phyloP scores from a whole-genome alignment of 1,284 basidiomycete genomes.

The Tilletia indica region DNA sequence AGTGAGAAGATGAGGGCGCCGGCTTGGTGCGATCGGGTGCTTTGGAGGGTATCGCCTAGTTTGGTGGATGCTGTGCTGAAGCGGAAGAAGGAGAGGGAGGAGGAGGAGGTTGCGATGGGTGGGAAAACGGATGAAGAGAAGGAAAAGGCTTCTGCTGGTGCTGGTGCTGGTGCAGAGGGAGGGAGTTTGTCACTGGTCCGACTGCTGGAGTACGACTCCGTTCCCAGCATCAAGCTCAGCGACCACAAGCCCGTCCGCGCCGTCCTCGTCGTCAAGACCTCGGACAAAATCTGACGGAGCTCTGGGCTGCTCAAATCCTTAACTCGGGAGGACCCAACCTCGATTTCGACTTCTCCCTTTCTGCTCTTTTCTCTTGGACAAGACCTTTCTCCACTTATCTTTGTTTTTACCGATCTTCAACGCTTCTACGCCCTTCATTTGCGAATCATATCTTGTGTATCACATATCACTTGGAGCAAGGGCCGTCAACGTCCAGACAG shows the following conservation, averaged over 20 bases:
- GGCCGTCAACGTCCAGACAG: no score
- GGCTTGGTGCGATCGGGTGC: conserved; percentile 30
- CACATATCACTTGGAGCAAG: no score
- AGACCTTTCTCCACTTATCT: no score
- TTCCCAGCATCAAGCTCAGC: conserved; percentile 30
- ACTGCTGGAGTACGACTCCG: conserved; percentile 28
- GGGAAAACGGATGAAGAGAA: background rate
- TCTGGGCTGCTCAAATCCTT: no score
- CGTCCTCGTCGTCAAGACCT: conserved; percentile 24
- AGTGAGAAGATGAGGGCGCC: conserved; percentile 29
- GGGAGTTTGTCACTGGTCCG: conserved; percentile 20
- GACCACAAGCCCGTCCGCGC: conserved; percentile 37
- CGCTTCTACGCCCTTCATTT: no score
- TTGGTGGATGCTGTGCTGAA: background rate
- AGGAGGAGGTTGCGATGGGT: background rate
- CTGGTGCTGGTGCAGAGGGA: conserved; percentile 4
- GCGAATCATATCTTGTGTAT: no score
- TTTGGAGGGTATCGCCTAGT: conserved; percentile 18
- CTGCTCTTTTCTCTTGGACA: no score
- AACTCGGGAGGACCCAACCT: no score
- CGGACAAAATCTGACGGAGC: background rate
- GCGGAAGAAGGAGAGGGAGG: background rate
- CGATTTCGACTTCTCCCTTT: no score
- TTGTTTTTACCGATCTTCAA: no score
- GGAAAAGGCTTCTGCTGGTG: background rate